Conservation (phyloP, 2,329 filamentous ascomycete species). For the Paraphaeosphaeria sporulosa region DNA sequence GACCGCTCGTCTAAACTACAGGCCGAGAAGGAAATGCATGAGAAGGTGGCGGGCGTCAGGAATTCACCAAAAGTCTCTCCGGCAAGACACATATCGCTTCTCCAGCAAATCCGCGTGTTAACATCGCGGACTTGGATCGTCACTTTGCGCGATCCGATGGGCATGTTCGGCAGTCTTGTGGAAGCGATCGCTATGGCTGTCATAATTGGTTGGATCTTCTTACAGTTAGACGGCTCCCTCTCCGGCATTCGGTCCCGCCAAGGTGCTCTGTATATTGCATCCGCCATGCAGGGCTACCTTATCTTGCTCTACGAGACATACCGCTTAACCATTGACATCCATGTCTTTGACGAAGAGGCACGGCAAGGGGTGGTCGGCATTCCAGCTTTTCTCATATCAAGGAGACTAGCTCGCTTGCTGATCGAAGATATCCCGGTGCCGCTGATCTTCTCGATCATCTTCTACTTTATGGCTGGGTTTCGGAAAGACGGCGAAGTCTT, state of each 20-base stretch:
- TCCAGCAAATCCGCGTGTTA: constrained; percentile 70
- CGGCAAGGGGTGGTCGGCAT: constrained; percentile 76
- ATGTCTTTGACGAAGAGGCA: constrained; percentile 77
- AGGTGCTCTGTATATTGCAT: constrained; percentile 75
- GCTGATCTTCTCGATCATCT: constrained; percentile 72
- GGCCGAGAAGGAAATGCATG: constrained; percentile 23
- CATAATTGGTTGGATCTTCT: constrained; percentile 77
- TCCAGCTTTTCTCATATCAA: constrained; percentile 72
- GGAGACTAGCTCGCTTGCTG: constrained; percentile 71
- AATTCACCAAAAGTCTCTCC: constrained; percentile 20
- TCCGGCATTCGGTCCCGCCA: constrained; percentile 77
- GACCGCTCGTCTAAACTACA: constrained; percentile 25
- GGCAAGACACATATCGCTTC: constrained; percentile 62
- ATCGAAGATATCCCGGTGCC: constrained; percentile 78
- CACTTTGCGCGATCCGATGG: constrained; percentile 79
- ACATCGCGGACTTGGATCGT: constrained; percentile 74
- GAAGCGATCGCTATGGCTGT: constrained; percentile 76
- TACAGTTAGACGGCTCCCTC: constrained; percentile 68
- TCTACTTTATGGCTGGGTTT: constrained; percentile 82
- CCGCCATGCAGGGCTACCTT: constrained; percentile 77
- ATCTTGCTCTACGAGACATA: constrained; percentile 80
- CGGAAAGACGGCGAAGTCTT: constrained; percentile 69
- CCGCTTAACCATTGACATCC: constrained; percentile 76
- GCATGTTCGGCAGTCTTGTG: constrained; percentile 73
- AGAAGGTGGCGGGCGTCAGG: constrained; percentile 9